A percentile compares a stretch with the other conserved stretches of the same genome.
Evolutionary conservation across 164 flowering plant genomes (phyloP).

Genomic region (Annona cherimola): DNA sequence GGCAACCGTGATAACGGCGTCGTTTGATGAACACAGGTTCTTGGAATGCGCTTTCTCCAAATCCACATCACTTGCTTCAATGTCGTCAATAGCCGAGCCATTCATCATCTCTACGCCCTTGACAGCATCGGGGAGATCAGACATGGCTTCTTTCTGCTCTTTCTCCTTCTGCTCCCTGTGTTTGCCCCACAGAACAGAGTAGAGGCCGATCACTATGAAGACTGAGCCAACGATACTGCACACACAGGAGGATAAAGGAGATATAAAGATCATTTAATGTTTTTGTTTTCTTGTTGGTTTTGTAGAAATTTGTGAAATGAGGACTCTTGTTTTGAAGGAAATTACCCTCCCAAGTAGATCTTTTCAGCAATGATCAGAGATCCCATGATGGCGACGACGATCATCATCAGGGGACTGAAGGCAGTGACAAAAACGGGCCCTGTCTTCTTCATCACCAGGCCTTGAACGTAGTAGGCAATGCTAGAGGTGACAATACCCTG

Average conservation of each 20-base stretch:
- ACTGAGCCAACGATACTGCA: constrained; percentile 68
- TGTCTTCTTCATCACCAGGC: constrained; percentile 73
- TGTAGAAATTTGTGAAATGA: not conserved
- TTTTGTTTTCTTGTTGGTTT: not conserved
- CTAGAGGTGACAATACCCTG: constrained; percentile 93
- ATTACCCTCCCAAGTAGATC: constrained; percentile 87
- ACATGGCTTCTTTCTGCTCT: constrained; percentile 23
- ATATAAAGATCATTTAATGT: not conserved
- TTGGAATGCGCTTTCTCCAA: constrained; percentile 31
- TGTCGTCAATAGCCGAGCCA: constrained; percentile 26
- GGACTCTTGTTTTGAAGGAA: no score
- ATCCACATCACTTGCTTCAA: constrained; percentile 33
- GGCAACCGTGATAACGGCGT: constrained; percentile 9
- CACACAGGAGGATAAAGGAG: not conserved
- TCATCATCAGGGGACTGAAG: constrained; percentile 93
- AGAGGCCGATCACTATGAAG: constrained; percentile 68
- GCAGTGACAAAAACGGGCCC: constrained; percentile 96
- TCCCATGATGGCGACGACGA: constrained; percentile 93
- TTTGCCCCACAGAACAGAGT: constrained; percentile 90
- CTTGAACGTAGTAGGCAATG: constrained; percentile 93
- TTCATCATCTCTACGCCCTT: constrained; percentile 25
- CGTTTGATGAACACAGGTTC: constrained; percentile 11
- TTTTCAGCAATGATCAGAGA: constrained; percentile 82
- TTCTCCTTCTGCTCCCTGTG: constrained; percentile 62
- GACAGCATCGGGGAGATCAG: constrained; percentile 35